Evolutionary conservation across 2,329 filamentous ascomycete species (phyloP), one percentile per base, ranked within the genome.

Genomic region (Claviceps spartinae): DNA sequence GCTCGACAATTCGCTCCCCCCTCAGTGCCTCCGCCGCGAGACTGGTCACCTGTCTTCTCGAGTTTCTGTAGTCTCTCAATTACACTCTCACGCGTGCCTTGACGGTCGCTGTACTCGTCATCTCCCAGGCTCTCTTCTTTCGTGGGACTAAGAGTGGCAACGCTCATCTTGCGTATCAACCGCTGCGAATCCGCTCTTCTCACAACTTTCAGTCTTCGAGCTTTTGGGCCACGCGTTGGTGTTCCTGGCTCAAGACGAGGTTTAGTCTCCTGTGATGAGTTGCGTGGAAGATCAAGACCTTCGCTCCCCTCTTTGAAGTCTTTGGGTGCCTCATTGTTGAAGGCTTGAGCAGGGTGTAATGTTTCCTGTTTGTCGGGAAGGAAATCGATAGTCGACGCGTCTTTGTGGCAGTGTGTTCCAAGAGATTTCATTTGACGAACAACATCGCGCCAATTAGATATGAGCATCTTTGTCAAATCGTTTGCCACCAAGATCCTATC

Each of bases 381-480:
- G 30, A 34, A 34, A 24, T 53, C 50, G 3, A 57, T 16, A 1
- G 58, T 51, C 5, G 58, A 59, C 11, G 50, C 42, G 14, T 62
- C 56, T 18, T 56, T 60, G 14, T 56, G 58, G 26, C 55, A 57
- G 34, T 65, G 59, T 18, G 61, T 60, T 1, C 64, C 65, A 1
- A 82, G 59, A 43, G 67, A 72, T 52, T 69, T 76, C 69, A 85
- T 74, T 52, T 85, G 77, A 41, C 73, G 69, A 44, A 83, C 77
- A 11, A 84, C 71, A 47, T 83, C 79, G 53, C 77, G 70, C 83
- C 82, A 86, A 55, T 83, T 74, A 1, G 74, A 68, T 48, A 85
- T 78, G 5, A 86, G 66, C 80, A 85, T 84, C 61, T 83, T 79
- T 0, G 79, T 69, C 34, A 85, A 75, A 36, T 67, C 66, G 54